phyloP scores from a whole-genome alignment of 2,329 filamentous ascomycete genomes.

The Sarocladium brachiariae region DNA sequence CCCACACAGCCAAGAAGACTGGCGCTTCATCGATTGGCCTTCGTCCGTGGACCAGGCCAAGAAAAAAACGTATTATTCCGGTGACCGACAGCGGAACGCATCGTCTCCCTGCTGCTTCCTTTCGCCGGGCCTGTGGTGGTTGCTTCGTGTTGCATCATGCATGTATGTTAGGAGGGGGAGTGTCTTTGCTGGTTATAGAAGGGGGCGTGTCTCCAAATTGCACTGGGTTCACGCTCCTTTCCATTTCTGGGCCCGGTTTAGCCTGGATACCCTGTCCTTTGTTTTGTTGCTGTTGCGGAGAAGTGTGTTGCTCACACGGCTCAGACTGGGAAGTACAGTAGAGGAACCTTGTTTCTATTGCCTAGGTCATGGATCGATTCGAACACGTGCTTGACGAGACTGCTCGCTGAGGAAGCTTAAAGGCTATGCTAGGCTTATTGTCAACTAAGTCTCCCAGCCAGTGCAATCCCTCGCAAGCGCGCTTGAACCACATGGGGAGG shows the following conservation, averaged over 20 bases:
- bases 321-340: too few species aligned
- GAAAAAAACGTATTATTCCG: conserved; percentile 2
- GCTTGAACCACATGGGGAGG: not conserved
- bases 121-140: not conserved
- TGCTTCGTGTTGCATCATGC: conserved; percentile 7
- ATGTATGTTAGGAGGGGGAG: too few species aligned
- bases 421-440: too few species aligned
- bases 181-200: not conserved
- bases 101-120: not conserved
- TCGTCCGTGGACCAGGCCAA: not conserved
- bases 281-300: too few species aligned
- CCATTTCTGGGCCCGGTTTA: not conserved
- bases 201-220: not conserved
- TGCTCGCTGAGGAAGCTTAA: too few species aligned
- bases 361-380: not conserved
- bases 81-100: conserved; percentile 1
- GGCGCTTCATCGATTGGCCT: not conserved
- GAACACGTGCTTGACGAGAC: too few species aligned
- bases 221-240: not conserved
- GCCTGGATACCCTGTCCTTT: too few species aligned
- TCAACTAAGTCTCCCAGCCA: not conserved
- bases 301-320: too few species aligned
- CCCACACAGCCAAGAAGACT: not conserved
- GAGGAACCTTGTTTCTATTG: not conserved
- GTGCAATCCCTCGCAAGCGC: not conserved